A percentile compares a stretch with the other conserved stretches of the same genome.
Conservation (phyloP, 345 rosid species). For the Corchorus capsularis region DNA sequence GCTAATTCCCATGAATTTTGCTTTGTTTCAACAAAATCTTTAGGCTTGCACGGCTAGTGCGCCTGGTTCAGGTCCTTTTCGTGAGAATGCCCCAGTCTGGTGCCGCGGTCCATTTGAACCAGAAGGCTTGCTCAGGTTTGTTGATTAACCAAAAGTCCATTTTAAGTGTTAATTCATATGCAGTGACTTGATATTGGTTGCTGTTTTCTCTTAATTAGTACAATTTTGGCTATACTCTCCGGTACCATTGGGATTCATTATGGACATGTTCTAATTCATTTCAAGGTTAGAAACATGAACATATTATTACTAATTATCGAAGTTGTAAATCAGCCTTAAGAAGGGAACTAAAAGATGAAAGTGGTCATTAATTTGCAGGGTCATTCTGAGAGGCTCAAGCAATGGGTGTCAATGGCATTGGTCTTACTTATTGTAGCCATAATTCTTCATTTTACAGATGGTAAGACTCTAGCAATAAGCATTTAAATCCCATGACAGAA, state of each 20-base stretch:
- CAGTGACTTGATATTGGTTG: background rate
- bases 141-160: background rate
- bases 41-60: slow-evolving; percentile 66
- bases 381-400: slow-evolving; percentile 63
- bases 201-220: slow-evolving; percentile 3
- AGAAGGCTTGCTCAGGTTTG: slow-evolving; percentile 66
- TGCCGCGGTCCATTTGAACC: slow-evolving; percentile 70
- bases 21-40: slow-evolving; percentile 8
- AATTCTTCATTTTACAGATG: slow-evolving; percentile 61
- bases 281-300: slow-evolving; percentile 47
- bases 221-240: slow-evolving; percentile 58
- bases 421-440: slow-evolving; percentile 32
- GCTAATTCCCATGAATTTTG: background rate
- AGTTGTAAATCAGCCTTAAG: background rate
- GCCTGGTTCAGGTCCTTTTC: slow-evolving; percentile 46
- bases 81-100: slow-evolving; percentile 55
- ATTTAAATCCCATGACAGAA: no score
- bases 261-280: slow-evolving; percentile 67
- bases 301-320: background rate
- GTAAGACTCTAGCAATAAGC: slow-evolving; percentile 29
- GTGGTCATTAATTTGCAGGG: slow-evolving; percentile 31
- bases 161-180: background rate
- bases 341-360: background rate
- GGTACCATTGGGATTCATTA: slow-evolving; percentile 66
- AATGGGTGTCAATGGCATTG: slow-evolving; percentile 56